These are phyloP conservation scores for Psidium friedrichsthalianum DNA, from an alignment of 345 rosid species.

Conservation along the genomic window DNA sequence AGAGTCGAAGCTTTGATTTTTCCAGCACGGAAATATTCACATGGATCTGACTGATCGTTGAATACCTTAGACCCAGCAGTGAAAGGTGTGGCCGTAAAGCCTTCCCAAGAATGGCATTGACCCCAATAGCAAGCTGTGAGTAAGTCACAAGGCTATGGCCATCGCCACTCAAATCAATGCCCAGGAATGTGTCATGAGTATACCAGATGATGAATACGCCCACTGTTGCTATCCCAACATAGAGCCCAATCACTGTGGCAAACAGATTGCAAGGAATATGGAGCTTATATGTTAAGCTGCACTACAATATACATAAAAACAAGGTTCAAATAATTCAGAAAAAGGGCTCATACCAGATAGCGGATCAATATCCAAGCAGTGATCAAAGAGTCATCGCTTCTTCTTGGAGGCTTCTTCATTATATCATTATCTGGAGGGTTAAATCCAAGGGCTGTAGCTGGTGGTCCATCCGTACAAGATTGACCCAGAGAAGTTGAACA, in stretches of 20 bases:
- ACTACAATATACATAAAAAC: not conserved
- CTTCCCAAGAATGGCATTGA: conserved; percentile 65
- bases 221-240: conserved; percentile 89
- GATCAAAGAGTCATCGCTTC: conserved; percentile 86
- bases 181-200: conserved; percentile 58
- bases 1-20: conserved; percentile 87
- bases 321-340: not conserved
- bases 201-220: conserved; percentile 94
- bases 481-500: conserved; percentile 99
- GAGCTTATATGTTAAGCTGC: not conserved
- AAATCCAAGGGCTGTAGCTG: conserved; percentile 96
- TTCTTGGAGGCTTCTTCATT: conserved; percentile 91
- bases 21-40: conserved; percentile 75
- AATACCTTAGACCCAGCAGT: conserved; percentile 56
- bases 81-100: conserved; percentile 58
- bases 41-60: conserved; percentile 51
- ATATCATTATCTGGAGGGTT: conserved; percentile 92
- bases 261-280: not conserved
- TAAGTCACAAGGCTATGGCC: conserved; percentile 84
- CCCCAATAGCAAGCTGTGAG: conserved; percentile 81
- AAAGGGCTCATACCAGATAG: conserved; percentile 47
- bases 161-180: conserved; percentile 83
- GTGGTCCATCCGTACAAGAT: conserved; percentile 99
- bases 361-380: conserved; percentile 95
- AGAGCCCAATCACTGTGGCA: conserved; percentile 69